A percentile compares a stretch with the other conserved stretches of the same genome.
phyloP scores from a whole-genome alignment of 2,329 filamentous ascomycete genomes.

The Aspergillus carbonarius region DNA sequence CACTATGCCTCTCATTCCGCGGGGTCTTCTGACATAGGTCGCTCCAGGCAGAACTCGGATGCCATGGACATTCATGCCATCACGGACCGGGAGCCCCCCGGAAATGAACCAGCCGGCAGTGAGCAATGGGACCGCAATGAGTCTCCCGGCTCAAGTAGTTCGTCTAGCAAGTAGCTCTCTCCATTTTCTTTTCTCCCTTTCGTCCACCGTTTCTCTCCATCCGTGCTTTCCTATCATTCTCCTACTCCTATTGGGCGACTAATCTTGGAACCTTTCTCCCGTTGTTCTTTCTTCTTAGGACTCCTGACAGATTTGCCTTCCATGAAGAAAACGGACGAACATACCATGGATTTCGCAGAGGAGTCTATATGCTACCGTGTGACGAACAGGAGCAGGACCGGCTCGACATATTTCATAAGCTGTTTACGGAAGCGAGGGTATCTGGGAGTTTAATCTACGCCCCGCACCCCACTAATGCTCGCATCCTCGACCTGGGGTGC shows the following conservation, averaged over 20 bases:
- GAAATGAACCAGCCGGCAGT: constrained; percentile 19
- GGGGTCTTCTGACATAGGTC: constrained; percentile 25
- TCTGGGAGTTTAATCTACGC: constrained; percentile 45
- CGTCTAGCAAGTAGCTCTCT: constrained; percentile 23
- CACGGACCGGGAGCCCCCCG: constrained; percentile 30
- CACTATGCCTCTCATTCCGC: constrained; percentile 28
- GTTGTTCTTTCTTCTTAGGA: constrained; percentile 24
- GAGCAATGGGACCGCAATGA: constrained; percentile 32
- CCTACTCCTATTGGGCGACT: constrained; percentile 14
- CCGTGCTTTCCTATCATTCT: background rate
- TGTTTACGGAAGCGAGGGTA: constrained; percentile 65
- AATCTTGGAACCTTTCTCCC: constrained; percentile 9
- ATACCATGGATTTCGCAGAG: constrained; percentile 67
- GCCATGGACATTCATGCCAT: constrained; percentile 38
- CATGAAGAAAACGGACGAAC: constrained; percentile 67
- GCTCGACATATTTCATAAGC: constrained; percentile 78
- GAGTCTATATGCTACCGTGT: constrained; percentile 74
- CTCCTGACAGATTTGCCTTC: constrained; percentile 38
- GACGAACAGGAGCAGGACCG: constrained; percentile 76
- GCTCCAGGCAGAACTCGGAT: constrained; percentile 36
- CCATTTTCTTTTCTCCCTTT: constrained; percentile 7
- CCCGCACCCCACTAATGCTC: constrained; percentile 42
- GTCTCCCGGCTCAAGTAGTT: constrained; percentile 23
- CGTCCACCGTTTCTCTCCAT: background rate
- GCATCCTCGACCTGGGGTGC: constrained; percentile 69